These are phyloP conservation scores for Inonotus hispidus DNA, from an alignment of 1,284 basidiomycete species.

Conservation along the genomic window DNA sequence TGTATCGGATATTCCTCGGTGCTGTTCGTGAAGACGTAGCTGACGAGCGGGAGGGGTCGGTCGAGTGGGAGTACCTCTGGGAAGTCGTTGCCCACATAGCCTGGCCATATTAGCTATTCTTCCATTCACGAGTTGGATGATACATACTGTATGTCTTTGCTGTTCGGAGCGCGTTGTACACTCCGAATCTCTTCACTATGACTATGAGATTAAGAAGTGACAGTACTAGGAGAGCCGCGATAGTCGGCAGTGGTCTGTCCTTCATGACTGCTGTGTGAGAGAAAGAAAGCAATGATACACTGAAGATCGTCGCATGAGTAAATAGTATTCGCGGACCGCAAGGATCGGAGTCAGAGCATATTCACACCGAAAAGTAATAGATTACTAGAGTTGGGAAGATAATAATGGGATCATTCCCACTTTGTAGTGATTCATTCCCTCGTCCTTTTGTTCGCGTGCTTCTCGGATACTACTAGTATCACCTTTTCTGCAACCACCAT, in stretches of 20 bases:
- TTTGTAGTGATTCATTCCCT: neutral
- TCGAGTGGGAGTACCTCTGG: slow-evolving; percentile 10
- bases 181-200: slow-evolving; percentile 6
- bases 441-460: neutral
- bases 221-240: slow-evolving; percentile 10
- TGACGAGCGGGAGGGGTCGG: neutral
- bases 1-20: slow-evolving; percentile 8
- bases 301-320: neutral
- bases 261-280: slow-evolving; percentile 7
- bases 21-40: slow-evolving; percentile 5
- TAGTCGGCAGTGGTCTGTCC: neutral
- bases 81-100: slow-evolving; percentile 11
- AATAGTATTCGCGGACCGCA: neutral
- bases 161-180: neutral
- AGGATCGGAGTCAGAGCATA: slow-evolving; percentile 3
- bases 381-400: neutral
- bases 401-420: neutral
- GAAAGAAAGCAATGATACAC: neutral
- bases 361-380: neutral
- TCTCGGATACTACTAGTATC: neutral
- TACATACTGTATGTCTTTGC: slow-evolving; percentile 11
- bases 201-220: slow-evolving; percentile 11
- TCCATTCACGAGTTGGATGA: neutral
- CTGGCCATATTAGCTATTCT: slow-evolving; percentile 25
- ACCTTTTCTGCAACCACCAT: neutral